These are phyloP conservation scores for Talinum fruticosum DNA, from an alignment of 148 eudicot genomes.

Conservation along the genomic window DNA sequence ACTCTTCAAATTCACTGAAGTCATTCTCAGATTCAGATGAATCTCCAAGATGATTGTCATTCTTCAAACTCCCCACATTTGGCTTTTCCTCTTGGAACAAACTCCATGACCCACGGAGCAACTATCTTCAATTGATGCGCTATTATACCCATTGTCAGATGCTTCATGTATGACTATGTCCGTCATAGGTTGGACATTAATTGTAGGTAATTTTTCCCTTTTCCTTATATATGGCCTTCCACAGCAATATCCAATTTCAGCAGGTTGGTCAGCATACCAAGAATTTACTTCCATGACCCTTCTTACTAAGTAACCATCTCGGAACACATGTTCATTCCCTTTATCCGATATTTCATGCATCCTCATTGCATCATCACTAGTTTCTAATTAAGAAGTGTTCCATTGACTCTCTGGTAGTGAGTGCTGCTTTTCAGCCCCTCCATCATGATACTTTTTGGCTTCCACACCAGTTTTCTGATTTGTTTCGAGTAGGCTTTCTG, in stretches of 20 bases:
- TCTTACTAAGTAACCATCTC: conserved; percentile 3
- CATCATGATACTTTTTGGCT: neutral
- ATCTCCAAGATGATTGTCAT: neutral
- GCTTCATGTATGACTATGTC: conserved; percentile 7
- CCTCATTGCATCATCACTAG: neutral
- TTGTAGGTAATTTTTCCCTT: conserved; percentile 4
- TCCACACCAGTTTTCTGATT: neutral
- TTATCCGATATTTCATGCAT: neutral
- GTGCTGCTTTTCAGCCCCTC: conserved; percentile 1
- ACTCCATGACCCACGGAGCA: neutral
- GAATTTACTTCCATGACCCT: neutral
- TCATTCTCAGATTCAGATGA: conserved; percentile 13
- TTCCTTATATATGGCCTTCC: neutral
- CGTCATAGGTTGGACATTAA: neutral
- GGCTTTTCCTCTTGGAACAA: conserved; percentile 2
- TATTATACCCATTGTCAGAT: conserved; percentile 10
- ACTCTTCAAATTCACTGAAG: conserved; percentile 13
- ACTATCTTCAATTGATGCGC: conserved; percentile 12
- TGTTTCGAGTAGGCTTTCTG: neutral
- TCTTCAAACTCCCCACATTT: neutral
- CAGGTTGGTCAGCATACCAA: conserved; percentile 14
- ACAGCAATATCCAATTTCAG: conserved; percentile 17
- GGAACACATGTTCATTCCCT: neutral
- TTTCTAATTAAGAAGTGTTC: neutral
- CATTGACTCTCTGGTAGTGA: conserved; percentile 7